Conservation (phyloP, 352 stramenopile species). For the Globisporangium paddicum region DNA sequence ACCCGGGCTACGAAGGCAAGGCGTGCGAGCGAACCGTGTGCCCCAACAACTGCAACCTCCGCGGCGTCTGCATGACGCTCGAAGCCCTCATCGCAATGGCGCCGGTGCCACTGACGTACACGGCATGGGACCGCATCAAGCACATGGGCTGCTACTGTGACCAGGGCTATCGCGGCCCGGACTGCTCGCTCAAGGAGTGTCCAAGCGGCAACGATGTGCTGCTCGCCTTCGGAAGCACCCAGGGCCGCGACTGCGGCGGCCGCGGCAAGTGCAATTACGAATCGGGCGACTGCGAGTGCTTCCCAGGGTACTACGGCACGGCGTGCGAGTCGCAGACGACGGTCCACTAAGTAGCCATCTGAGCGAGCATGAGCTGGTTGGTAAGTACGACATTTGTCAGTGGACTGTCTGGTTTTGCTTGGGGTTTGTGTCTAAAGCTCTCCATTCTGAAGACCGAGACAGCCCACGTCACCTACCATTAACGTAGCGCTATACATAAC, state of each 20-base stretch:
- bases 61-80: slow-evolving; percentile 92
- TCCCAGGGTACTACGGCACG: slow-evolving; percentile 93
- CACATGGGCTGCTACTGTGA: slow-evolving; percentile 95
- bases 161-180: slow-evolving; percentile 90
- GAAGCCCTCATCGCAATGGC: slow-evolving; percentile 58
- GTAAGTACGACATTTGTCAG: too few relatives aligned
- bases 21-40: slow-evolving; percentile 91
- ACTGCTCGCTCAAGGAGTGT: slow-evolving; percentile 95
- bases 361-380: background rate
- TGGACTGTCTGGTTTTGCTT: too few relatives aligned
- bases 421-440: too few relatives aligned
- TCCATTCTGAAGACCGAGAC: too few relatives aligned
- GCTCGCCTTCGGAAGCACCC: slow-evolving; percentile 58
- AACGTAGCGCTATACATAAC: too few relatives aligned
- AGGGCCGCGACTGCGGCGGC: slow-evolving; percentile 91
- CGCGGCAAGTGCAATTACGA: slow-evolving; percentile 95
- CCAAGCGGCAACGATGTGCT: slow-evolving; percentile 90
- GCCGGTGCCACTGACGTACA: slow-evolving; percentile 23
- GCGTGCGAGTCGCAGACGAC: slow-evolving; percentile 83
- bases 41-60: slow-evolving; percentile 93
- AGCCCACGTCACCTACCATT: too few relatives aligned
- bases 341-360: slow-evolving; percentile 43
- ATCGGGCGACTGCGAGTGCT: slow-evolving; percentile 92
- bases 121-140: slow-evolving; percentile 90
- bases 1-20: slow-evolving; percentile 87